Percentiles rank a stretch among this genome's conserved stretches.
Conservation (phyloP, 352 stramenopile genomes). For the Pythium rishiriense region DNA sequence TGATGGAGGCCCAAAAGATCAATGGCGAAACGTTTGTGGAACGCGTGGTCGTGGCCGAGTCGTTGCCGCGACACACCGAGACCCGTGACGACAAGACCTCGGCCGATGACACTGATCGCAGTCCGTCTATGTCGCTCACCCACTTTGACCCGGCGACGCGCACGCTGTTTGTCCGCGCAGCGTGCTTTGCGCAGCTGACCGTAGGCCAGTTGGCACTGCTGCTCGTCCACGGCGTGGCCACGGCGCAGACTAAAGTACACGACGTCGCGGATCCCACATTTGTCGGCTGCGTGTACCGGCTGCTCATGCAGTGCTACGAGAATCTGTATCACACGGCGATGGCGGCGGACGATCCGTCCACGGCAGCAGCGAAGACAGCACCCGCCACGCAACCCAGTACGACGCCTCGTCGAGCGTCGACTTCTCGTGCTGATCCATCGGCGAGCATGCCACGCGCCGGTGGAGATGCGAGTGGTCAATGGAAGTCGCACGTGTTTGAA, state of each 20-base stretch:
- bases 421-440: too few relatives aligned
- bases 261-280: conserved; percentile 58
- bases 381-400: background rate
- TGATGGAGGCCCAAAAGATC: background rate
- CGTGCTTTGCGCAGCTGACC: conserved; percentile 40
- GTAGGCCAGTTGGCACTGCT: conserved; percentile 56
- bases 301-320: conserved; percentile 67
- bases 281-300: conserved; percentile 43
- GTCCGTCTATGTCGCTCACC: background rate
- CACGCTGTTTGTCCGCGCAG: conserved; percentile 37
- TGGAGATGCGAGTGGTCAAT: conserved; percentile 19
- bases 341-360: too few relatives aligned
- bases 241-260: conserved; percentile 28
- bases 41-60: conserved; percentile 10
- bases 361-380: too few relatives aligned
- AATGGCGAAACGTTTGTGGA: background rate
- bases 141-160: conserved; percentile 22
- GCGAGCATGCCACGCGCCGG: too few relatives aligned
- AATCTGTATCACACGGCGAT: conserved; percentile 40
- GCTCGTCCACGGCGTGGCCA: conserved; percentile 50
- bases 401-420: background rate
- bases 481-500: conserved; percentile 45
- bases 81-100: background rate
- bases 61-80: background rate
- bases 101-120: background rate